Evolutionary conservation across 257 asterid genomes (phyloP), one percentile per base, ranked within the genome.

Genomic region (Rauvolfia tetraphylla): DNA sequence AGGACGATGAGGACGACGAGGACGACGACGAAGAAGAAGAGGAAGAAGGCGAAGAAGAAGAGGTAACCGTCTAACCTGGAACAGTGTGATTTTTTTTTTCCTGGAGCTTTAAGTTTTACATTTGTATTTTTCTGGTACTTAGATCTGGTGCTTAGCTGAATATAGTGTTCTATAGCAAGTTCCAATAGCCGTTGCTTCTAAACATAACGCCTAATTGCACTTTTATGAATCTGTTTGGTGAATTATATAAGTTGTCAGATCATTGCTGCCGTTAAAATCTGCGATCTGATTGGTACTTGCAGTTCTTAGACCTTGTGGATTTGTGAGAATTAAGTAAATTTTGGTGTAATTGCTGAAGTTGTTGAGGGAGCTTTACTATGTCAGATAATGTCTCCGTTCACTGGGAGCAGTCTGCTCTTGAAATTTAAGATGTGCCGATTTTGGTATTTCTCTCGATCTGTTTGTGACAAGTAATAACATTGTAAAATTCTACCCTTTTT

Each of bases 1-100:
- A 71, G 29, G 76, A 77, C 0, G 79, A 75, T 5, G 79, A 49
- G 25, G 73, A 68, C 36, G 74, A 44, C 7, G 79, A 75, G 5
- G 72, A 68, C 51, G 73, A 68, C 7, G 79, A 75, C 3, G 79
- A 41, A 13, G 76, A 54, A 44, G 76, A 71, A 53, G 81, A 77
- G 12, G 84, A 77, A n/a, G 86, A 77, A 31, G 84, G 56, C 18
- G 85, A 71, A 73, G 85, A 72, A 72, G 81, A 79, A 31, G 83
- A 72, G 83, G 80, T 79, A 41, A 23, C 27, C 8, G 1, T 46
- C 11, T n/a, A 13, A 5, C 2, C 33, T 3, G 0, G 8, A 51
- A 46, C 29, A 8, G 58, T 39, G 38, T 71, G 11, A 27, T 11
- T 42, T 8, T 23, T 4, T 5, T 29, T 63, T 51, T 56, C 62